Percentiles rank a stretch among this genome's conserved stretches.
Conservation (phyloP, 192 early-diverging fungal species). For the Rhizophagus sp. region DNA sequence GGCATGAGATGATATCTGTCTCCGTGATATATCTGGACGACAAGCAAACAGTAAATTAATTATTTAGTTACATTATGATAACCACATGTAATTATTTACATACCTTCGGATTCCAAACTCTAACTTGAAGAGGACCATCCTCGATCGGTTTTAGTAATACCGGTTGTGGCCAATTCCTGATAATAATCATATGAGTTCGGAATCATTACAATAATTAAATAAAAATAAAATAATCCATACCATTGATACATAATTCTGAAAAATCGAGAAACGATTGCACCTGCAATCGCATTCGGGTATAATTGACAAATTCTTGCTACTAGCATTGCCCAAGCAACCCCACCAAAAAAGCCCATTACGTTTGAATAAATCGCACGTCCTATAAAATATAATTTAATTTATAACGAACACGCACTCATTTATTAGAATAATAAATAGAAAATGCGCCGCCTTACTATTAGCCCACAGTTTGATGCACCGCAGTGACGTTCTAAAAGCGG, state of each 20-base stretch:
- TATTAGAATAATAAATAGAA: conserved; percentile 10
- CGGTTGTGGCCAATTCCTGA: conserved; percentile 86
- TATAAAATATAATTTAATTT: not conserved
- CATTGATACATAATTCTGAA: conserved; percentile 87
- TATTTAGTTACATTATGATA: not conserved
- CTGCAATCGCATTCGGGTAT: conserved; percentile 92
- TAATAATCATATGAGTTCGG: conserved; percentile 26
- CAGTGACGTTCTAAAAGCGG: conserved; percentile 85
- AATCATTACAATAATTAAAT: not conserved
- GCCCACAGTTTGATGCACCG: conserved; percentile 98
- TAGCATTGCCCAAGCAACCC: conserved; percentile 98
- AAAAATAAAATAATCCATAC: conserved; percentile 35
- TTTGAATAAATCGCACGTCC: conserved; percentile 91
- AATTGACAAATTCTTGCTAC: conserved; percentile 94
- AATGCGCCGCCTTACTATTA: conserved; percentile 51
- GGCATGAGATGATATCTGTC: conserved; percentile 92
- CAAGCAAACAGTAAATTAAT: not conserved
- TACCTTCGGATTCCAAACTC: conserved; percentile 94
- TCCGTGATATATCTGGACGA: conserved; percentile 60
- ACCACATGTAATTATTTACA: not conserved
- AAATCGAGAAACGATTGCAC: conserved; percentile 83
- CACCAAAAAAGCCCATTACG: conserved; percentile 97
- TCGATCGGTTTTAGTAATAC: conserved; percentile 87
- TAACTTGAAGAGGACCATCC: conserved; percentile 80
- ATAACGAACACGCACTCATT: not conserved